phyloP scores from a whole-genome alignment of 1,139 yeast species.

The Kluyveromyces marxianus region DNA sequence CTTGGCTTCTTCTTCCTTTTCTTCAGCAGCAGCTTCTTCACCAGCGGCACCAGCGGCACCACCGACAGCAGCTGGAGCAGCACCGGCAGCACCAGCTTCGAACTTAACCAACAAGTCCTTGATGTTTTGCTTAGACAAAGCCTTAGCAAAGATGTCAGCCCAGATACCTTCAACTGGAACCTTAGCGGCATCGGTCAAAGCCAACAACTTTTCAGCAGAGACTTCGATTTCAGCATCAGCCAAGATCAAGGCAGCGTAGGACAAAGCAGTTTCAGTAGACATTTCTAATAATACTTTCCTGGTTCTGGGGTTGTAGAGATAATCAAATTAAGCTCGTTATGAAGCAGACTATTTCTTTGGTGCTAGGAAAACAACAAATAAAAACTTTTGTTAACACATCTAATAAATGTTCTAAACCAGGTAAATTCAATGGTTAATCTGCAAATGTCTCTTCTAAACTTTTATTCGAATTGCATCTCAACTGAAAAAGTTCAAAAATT shows the following conservation, averaged over 20 bases:
- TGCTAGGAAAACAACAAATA: slow-evolving; percentile 4
- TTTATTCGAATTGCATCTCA: background rate
- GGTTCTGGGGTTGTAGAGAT: slow-evolving; percentile 35
- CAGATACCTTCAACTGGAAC: slow-evolving; percentile 65
- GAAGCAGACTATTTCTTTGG: slow-evolving; percentile 63
- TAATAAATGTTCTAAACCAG: background rate
- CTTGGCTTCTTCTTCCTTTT: slow-evolving; percentile 51
- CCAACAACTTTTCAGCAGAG: slow-evolving; percentile 66
- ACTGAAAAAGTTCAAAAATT: slow-evolving; percentile 1
- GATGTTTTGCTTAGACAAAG: slow-evolving; percentile 71
- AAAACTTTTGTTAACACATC: slow-evolving; percentile 1
- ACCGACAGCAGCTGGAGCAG: slow-evolving; percentile 50
- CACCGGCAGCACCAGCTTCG: slow-evolving; percentile 66
- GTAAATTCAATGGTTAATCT: background rate
- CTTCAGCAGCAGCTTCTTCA: slow-evolving; percentile 49
- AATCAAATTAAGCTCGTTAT: slow-evolving; percentile 45
- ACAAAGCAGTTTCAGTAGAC: slow-evolving; percentile 79
- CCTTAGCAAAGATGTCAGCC: slow-evolving; percentile 79
- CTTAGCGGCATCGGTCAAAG: slow-evolving; percentile 64
- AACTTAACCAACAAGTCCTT: slow-evolving; percentile 70
- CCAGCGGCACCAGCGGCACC: slow-evolving; percentile 53
- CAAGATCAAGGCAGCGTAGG: slow-evolving; percentile 84
- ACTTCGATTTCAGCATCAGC: slow-evolving; percentile 79
- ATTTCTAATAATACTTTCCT: slow-evolving; percentile 34
- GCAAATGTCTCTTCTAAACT: background rate